Evolutionary conservation across 805 yeast genomes (phyloP).

Genomic region (Myxozyma neotropica): DNA sequence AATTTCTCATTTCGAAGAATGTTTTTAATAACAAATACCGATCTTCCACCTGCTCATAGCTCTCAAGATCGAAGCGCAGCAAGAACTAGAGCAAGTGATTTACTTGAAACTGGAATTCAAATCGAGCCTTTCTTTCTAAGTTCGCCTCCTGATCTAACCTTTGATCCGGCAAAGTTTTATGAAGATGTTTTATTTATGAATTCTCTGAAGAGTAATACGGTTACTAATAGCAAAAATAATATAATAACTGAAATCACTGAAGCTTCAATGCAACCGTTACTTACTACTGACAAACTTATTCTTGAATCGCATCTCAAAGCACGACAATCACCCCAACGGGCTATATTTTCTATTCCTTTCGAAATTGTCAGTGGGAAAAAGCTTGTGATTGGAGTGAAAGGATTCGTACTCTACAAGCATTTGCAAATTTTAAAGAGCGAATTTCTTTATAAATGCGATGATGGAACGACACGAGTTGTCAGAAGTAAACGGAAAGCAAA

Average conservation of each 20-base stretch:
- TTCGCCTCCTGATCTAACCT: slow-evolving; percentile 40
- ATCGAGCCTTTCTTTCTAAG: slow-evolving; percentile 68
- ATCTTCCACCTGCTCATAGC: slow-evolving; percentile 58
- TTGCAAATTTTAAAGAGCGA: slow-evolving; percentile 55
- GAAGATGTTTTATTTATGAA: slow-evolving; percentile 45
- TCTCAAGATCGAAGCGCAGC: slow-evolving; percentile 49
- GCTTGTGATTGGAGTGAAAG: slow-evolving; percentile 67
- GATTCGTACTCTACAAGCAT: slow-evolving; percentile 63
- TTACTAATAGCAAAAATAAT: not conserved
- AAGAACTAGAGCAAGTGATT: slow-evolving; percentile 61
- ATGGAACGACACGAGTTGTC: slow-evolving; percentile 11
- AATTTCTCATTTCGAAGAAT: slow-evolving; percentile 56
- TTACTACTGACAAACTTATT: slow-evolving; percentile 30
- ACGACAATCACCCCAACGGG: slow-evolving; percentile 63
- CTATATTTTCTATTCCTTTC: slow-evolving; percentile 52
- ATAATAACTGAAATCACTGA: not conserved
- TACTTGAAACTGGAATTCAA: slow-evolving; percentile 54
- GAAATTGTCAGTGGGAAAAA: slow-evolving; percentile 56
- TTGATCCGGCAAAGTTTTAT: slow-evolving; percentile 54
- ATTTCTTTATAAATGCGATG: slow-evolving; percentile 47
- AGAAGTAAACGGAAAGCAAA: slow-evolving; percentile 1
- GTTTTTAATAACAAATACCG: slow-evolving; percentile 75
- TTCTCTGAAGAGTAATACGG: not conserved
- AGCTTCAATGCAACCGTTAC: slow-evolving; percentile 28
- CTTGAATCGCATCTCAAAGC: slow-evolving; percentile 52